Conservation (phyloP, 140 eudicot genomes). For the Flaveria floridana region DNA sequence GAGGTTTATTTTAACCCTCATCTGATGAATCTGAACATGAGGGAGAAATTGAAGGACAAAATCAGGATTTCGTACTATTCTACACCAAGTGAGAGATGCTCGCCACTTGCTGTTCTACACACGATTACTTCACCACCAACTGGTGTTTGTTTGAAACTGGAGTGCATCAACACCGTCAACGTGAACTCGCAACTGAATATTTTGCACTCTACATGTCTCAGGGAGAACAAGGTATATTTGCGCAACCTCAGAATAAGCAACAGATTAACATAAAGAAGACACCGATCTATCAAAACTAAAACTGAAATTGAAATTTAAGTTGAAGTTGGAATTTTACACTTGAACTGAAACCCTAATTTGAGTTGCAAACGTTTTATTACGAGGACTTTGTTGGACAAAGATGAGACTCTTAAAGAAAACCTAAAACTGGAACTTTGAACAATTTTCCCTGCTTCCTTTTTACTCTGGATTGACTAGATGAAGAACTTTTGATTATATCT, state of each 20-base stretch:
- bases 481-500: constrained; percentile 16
- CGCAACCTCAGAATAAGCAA: constrained; percentile 25
- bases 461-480: constrained; percentile 30
- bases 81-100: constrained; percentile 82
- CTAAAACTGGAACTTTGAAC: constrained; percentile 28
- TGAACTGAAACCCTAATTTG: constrained; percentile 30
- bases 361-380: constrained; percentile 28
- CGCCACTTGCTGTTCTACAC: constrained; percentile 93
- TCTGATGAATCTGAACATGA: constrained; percentile 39
- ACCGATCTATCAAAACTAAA: not conserved
- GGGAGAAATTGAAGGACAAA: constrained; percentile 50
- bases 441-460: constrained; percentile 15
- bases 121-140: constrained; percentile 46
- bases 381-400: constrained; percentile 45
- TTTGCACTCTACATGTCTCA: constrained; percentile 91
- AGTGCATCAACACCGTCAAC: constrained; percentile 41
- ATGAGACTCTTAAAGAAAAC: constrained; percentile 26
- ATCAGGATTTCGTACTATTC: constrained; percentile 69
- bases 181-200: constrained; percentile 60
- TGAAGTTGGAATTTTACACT: no score
- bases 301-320: not conserved
- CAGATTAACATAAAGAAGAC: constrained; percentile 21
- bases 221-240: constrained; percentile 88
- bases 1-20: constrained; percentile 49
- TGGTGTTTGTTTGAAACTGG: constrained; percentile 84